Conservation (phyloP, 2,329 filamentous ascomycete genomes). For the Cercospora zeina region DNA sequence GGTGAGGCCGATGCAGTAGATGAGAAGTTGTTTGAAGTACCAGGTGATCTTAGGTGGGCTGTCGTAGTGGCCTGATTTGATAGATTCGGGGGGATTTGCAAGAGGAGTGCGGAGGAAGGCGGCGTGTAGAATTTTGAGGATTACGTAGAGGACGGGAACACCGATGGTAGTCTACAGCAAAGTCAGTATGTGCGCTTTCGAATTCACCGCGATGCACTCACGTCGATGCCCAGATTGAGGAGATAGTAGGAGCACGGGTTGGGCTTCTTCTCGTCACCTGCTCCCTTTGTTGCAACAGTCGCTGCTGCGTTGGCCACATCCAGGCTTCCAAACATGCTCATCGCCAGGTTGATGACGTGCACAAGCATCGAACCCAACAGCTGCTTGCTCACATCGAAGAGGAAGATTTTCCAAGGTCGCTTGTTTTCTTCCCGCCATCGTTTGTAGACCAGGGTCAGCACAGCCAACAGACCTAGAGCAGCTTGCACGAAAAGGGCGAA, state of each 20-base stretch:
- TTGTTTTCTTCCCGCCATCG: slow-evolving; percentile 89
- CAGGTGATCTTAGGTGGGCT: slow-evolving; percentile 75
- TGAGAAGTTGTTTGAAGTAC: slow-evolving; percentile 95
- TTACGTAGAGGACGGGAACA: slow-evolving; percentile 88
- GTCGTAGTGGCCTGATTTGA: slow-evolving; percentile 91
- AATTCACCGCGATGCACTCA: slow-evolving; percentile 54
- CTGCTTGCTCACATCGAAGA: slow-evolving; percentile 96
- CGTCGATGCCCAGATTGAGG: slow-evolving; percentile 90
- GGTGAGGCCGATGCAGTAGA: slow-evolving; percentile 92
- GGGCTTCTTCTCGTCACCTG: slow-evolving; percentile 62
- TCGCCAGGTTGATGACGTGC: slow-evolving; percentile 88
- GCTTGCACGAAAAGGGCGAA: slow-evolving; percentile 91
- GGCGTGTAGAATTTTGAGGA: slow-evolving; percentile 75
- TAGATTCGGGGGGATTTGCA: slow-evolving; percentile 79
- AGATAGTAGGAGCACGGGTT: slow-evolving; percentile 98
- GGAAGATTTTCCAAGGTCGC: slow-evolving; percentile 92
- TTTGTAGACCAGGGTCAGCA: slow-evolving; percentile 88
- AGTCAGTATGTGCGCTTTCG: not conserved
- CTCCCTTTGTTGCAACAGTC: slow-evolving; percentile 24
- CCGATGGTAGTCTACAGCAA: slow-evolving; percentile 78
- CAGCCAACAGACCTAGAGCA: slow-evolving; percentile 77
- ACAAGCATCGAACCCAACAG: slow-evolving; percentile 90
- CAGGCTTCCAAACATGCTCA: slow-evolving; percentile 93
- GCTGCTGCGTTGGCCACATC: slow-evolving; percentile 64
- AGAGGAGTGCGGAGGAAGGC: slow-evolving; percentile 73